Base-by-base conservation (phyloP, 2,329 filamentous ascomycete species). In the Amylocarpus encephaloides region DNA sequence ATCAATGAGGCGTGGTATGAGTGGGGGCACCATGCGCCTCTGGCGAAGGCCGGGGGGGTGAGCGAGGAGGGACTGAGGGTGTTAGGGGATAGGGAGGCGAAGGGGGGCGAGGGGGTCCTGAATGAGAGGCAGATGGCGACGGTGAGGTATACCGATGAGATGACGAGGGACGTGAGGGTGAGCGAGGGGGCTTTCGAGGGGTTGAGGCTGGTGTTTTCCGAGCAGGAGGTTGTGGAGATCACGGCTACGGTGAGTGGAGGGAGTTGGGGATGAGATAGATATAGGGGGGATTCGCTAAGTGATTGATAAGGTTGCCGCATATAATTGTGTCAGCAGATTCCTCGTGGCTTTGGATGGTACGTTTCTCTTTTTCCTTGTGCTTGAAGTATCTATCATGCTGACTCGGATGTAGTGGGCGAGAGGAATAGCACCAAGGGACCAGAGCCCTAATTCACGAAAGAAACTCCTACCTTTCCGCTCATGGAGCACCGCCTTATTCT, bases 311-410 rank as follows among this genome's bases (percentile, higher is more conserved):
- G 78, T 88, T 58, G 86, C 86, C 11, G 82, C 80, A 48, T 94
- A 94, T 66, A 94, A 94, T 66, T 91, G 86, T 64, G 88, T 94
- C 13, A 90, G 85, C 66, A 77, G 88, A 29, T 91, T 94, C 60
- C 67, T 94, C 58, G 88, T 94, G 16, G 88, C 88, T 12, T 67
- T 95, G 49, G 84, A 94, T 70, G 86, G 80, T 83, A 69, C 68
- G 78, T 71, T 43, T 18, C 48, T 40, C 13, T 15, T 13, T 26
- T 11, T 16, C 16, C 16, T 49, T 34, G 15, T 32, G 6, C 4
- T 32, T 15, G 18, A 5, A 33, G 19, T 9, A 2, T 30, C 16
- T n/a, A 4, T 6, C 29, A 43, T 50, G 29, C 46, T 59, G 19
- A 59, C 39, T 39, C 18, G 7, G 40, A 29, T 2, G 16, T 36